A percentile compares a stretch with the other conserved stretches of the same genome.
Conservation (phyloP, 352 stramenopile genomes). For the Phytophthora quininea region DNA sequence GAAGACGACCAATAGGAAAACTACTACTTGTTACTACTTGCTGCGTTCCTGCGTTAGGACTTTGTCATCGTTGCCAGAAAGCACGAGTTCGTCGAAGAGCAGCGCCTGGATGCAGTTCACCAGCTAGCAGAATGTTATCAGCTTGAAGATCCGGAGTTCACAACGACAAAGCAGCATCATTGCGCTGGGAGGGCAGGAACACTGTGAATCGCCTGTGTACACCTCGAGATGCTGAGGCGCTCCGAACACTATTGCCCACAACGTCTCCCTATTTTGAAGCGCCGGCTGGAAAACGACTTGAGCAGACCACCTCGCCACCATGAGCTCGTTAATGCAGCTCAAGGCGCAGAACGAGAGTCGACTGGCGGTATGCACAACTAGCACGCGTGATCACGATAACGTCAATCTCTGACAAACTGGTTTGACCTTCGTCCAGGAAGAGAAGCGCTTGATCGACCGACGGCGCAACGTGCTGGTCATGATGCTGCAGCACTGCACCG, state of each 20-base stretch:
- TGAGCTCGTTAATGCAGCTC: slow-evolving; percentile 84
- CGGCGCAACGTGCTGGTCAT: slow-evolving; percentile 88
- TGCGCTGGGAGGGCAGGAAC: slow-evolving; percentile 33
- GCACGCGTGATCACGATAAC: neutral
- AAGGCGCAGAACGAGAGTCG: slow-evolving; percentile 86
- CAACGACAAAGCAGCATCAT: slow-evolving; percentile 32
- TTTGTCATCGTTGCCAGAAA: slow-evolving; percentile 4
- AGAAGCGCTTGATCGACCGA: slow-evolving; percentile 88
- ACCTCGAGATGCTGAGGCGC: neutral
- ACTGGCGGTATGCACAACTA: slow-evolving; percentile 46
- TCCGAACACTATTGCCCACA: neutral
- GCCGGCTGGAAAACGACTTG: neutral
- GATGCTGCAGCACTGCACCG: slow-evolving; percentile 84
- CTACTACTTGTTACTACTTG: slow-evolving; percentile 20
- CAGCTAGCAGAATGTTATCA: slow-evolving; percentile 25
- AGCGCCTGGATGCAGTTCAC: slow-evolving; percentile 36
- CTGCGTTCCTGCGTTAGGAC: slow-evolving; percentile 18
- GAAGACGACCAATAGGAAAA: slow-evolving; percentile 24
- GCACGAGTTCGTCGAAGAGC: slow-evolving; percentile 22
- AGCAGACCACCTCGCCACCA: slow-evolving; percentile 19
- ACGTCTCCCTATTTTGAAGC: slow-evolving; percentile 18
- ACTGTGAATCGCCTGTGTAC: slow-evolving; percentile 22
- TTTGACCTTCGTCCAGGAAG: slow-evolving; percentile 48
- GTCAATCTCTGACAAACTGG: neutral
- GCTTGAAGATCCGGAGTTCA: slow-evolving; percentile 47